Conservation (phyloP, 179 eudicot species). For the Nepenthes alata region DNA sequence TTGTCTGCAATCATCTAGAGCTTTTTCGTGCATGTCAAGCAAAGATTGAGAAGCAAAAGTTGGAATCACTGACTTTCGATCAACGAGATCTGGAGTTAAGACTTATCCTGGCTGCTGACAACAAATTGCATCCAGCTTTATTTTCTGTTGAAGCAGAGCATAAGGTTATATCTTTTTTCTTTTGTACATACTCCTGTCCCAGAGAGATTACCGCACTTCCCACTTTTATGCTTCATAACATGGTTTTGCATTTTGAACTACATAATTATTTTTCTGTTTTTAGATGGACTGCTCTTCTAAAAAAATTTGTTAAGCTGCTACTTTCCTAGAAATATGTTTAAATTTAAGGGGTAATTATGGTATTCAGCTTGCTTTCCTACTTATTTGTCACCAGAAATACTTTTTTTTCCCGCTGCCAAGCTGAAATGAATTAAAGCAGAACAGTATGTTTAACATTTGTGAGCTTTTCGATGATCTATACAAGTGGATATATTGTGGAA, state of each 20-base stretch:
- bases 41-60: slow-evolving; percentile 50
- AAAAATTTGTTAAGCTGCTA: no score
- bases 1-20: slow-evolving; percentile 67
- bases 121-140: slow-evolving; percentile 84
- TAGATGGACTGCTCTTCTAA: no score
- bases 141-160: slow-evolving; percentile 91
- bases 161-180: slow-evolving; percentile 41
- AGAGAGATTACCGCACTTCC: background rate
- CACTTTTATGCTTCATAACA: no score
- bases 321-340: no score
- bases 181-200: background rate
- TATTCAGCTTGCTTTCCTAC: no score
- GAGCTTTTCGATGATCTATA: background rate
- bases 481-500: background rate
- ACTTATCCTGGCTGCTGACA: slow-evolving; percentile 46
- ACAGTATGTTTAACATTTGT: background rate
- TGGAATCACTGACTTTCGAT: slow-evolving; percentile 40
- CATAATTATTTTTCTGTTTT: no score
- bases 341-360: no score
- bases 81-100: slow-evolving; percentile 66
- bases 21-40: slow-evolving; percentile 62
- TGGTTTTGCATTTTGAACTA: no score
- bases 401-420: no score
- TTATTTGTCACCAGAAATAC: no score
- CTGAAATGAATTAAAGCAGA: no score